Evolutionary conservation across 495 filamentous ascomycete genomes (phyloP).

Genomic region (Hypoxylon lenormandii): DNA sequence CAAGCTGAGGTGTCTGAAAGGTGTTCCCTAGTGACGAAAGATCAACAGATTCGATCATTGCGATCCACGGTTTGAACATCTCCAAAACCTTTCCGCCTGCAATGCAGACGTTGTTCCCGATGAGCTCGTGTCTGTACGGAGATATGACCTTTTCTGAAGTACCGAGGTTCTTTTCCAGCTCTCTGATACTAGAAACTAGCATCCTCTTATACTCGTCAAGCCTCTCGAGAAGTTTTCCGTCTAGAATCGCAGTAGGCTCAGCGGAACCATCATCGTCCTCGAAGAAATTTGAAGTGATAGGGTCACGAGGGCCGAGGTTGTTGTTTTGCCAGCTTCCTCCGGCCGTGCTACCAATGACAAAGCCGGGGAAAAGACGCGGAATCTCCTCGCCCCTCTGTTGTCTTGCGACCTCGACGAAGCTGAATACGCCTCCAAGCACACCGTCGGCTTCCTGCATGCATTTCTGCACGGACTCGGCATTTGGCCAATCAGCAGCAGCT

Average conservation of each 20-base stretch:
- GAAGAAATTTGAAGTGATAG: conserved; percentile 79
- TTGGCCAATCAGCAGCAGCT: conserved; percentile 91
- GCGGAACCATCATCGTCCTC: conserved; percentile 81
- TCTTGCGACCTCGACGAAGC: conserved; percentile 92
- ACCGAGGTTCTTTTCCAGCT: conserved; percentile 84
- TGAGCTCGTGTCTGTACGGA: conserved; percentile 72
- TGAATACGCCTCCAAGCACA: conserved; percentile 90
- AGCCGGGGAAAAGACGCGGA: conserved; percentile 88
- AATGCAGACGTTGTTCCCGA: conserved; percentile 79
- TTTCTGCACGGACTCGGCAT: conserved; percentile 86
- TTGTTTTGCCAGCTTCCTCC: conserved; percentile 97
- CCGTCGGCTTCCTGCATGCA: conserved; percentile 96
- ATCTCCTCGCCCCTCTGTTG: conserved; percentile 91
- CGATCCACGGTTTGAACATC: conserved; percentile 86
- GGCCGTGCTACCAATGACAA: conserved; percentile 81
- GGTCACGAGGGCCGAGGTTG: conserved; percentile 74
- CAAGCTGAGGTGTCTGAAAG: conserved; percentile 84
- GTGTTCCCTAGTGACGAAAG: conserved; percentile 77
- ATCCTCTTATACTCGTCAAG: conserved; percentile 85
- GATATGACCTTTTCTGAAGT: conserved; percentile 82
- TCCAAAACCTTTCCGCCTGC: conserved; percentile 82
- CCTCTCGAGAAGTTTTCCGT: conserved; percentile 79
- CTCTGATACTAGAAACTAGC: conserved; percentile 81
- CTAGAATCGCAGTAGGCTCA: conserved; percentile 80
- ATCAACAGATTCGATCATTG: conserved; percentile 87